Evolutionary conservation across 2,329 filamentous ascomycete genomes (phyloP).

Genomic region (Acephala macrosclerotiorum): DNA sequence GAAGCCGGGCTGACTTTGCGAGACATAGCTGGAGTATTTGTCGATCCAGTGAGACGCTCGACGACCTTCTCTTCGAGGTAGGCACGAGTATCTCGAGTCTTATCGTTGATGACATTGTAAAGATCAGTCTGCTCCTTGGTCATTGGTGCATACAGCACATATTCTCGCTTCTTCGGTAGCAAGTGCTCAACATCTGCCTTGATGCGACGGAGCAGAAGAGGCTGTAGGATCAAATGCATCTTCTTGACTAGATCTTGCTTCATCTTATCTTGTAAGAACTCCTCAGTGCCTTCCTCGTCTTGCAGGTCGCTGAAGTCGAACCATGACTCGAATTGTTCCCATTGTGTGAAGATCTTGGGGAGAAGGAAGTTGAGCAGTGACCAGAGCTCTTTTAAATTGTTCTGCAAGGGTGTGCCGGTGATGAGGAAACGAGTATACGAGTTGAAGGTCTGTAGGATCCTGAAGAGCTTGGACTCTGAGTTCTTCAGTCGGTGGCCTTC

Average conservation of each 20-base stretch:
- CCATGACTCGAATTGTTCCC: constrained; percentile 93
- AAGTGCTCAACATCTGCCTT: constrained; percentile 93
- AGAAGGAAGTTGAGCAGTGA: constrained; percentile 92
- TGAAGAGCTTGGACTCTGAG: constrained; percentile 89
- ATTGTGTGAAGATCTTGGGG: constrained; percentile 90
- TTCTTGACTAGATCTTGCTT: constrained; percentile 83
- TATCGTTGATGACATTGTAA: constrained; percentile 72
- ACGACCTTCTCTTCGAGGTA: constrained; percentile 84
- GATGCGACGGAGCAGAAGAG: constrained; percentile 84
- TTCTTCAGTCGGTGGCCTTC: constrained; percentile 99
- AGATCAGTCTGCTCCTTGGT: constrained; percentile 90
- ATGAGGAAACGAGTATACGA: constrained; percentile 92
- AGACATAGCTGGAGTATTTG: constrained; percentile 50
- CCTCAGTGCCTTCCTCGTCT: constrained; percentile 79
- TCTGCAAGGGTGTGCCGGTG: constrained; percentile 93
- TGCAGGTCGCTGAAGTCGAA: constrained; percentile 95
- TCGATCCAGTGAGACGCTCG: constrained; percentile 64
- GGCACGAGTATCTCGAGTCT: constrained; percentile 66
- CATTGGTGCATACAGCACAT: constrained; percentile 92
- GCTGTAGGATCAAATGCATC: constrained; percentile 91
- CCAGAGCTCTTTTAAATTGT: constrained; percentile 95
- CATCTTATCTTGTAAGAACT: constrained; percentile 80
- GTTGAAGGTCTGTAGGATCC: constrained; percentile 85
- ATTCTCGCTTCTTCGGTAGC: constrained; percentile 96
- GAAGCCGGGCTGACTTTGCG: constrained; percentile 25